Evolutionary conservation across 805 yeast genomes (phyloP), one percentile per base, ranked within the genome.

Genomic region (Candida orba): DNA sequence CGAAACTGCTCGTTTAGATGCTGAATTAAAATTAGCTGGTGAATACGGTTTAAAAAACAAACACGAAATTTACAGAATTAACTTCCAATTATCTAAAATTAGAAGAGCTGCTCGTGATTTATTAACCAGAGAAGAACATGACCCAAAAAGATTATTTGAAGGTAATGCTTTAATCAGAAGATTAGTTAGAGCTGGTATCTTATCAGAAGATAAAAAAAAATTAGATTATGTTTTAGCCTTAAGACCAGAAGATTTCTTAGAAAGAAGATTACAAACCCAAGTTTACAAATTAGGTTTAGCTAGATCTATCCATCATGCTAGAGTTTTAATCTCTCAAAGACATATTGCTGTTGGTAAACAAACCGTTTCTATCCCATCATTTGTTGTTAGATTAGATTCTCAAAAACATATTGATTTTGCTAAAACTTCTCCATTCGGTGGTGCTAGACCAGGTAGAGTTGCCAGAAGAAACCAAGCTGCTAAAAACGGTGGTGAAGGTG

Each of bases 41-140:
- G 98, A 93, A 77, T 90, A 76, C 85, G 99, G 99, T 83, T 84
- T 93, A 72, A 91, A 89, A 81, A 93, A 93, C 96, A 93, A 93
- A 91, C 87, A 95, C 73, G 99, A 93, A 79, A 88, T 93, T 74
- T 93, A 93, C 95, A 89, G 99, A 85, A 90, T 93, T 72, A 95
- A 95, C 73, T 87, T 85, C 83, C 98, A 93, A 79, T 86, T 93
- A 69, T 93, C 99, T 57, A 93, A 93, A 84, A 91, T 93, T 72
- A 90, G 99, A 81, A 89, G 99, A 81, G 99, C 99, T 73, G 99
- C 99, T 70, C 95, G 99, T 85, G 98, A 93, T 69, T 80, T 93
- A 67, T 84, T 93, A 76, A 93, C 99, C 81, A 89, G 96, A 81
- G 99, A 93, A 68, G 99, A 93, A 81, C 93, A 93, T 84, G 99